Evolutionary conservation across 306 rosid species (phyloP).

Genomic region (Inga oerstediana): DNA sequence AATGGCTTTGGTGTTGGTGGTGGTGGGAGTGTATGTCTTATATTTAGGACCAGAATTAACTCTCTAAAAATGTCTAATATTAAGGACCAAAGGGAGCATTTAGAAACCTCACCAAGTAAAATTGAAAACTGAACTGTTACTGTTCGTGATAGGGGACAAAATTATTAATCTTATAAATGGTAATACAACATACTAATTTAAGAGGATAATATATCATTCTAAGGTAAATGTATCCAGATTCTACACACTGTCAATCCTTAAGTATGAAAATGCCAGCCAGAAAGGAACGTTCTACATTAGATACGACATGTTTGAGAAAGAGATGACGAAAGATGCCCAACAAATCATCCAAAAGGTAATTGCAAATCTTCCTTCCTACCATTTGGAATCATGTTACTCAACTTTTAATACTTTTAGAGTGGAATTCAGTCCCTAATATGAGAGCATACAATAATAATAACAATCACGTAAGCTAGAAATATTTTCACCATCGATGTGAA

Average conservation of each 20-base stretch:
- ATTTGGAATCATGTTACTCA: not conserved
- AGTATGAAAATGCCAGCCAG: not conserved
- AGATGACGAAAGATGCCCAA: slow-evolving; percentile 9
- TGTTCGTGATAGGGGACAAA: not conserved
- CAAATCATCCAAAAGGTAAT: not conserved
- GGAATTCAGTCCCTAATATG: not conserved
- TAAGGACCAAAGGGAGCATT: not conserved
- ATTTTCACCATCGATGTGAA: not conserved
- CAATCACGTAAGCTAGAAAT: not conserved
- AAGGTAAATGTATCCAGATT: not conserved
- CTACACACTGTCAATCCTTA: not conserved
- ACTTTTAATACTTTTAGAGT: not conserved
- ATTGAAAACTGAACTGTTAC: not conserved
- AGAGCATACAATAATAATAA: not conserved
- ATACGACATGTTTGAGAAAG: not conserved
- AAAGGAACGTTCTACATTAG: not conserved
- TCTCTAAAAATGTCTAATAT: no score
- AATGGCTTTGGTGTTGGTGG: no score
- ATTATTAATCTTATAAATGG: not conserved
- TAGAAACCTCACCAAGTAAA: not conserved
- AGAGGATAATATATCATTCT: not conserved
- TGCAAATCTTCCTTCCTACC: not conserved
- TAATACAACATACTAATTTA: not conserved
- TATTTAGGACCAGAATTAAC: no score
- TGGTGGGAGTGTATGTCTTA: no score